phyloP scores from a whole-genome alignment of 176 grass and related monocot genomes.

The Chrysopogon serrulatus region DNA sequence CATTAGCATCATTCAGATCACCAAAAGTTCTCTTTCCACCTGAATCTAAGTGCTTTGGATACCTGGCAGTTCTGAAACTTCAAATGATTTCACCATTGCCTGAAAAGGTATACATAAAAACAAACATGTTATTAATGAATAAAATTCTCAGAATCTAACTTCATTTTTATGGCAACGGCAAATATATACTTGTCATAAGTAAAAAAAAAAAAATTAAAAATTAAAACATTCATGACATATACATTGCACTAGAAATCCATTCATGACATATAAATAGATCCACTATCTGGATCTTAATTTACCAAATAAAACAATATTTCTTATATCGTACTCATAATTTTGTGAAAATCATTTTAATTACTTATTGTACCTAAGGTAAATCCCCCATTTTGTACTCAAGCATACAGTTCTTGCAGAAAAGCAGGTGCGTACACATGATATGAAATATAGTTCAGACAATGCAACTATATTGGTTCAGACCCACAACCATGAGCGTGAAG shows the following conservation, averaged over 20 bases:
- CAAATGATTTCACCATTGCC: constrained; percentile 99
- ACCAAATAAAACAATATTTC: neutral
- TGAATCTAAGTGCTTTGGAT: constrained; percentile 14
- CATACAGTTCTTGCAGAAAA: neutral
- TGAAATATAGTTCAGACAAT: neutral
- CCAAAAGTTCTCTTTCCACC: neutral
- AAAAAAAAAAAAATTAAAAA: no score
- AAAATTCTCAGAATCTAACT: neutral
- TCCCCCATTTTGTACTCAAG: neutral
- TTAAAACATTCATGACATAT: no score
- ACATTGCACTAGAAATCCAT: neutral
- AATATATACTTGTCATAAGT: neutral
- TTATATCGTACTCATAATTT: neutral
- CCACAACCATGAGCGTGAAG: neutral
- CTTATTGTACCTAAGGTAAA: neutral
- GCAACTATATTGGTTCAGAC: constrained; percentile 2
- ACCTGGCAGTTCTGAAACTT: constrained; percentile 93
- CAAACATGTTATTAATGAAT: constrained; percentile 19
- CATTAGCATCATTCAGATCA: neutral
- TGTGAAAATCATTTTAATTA: neutral
- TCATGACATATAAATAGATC: neutral
- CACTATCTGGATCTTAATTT: neutral
- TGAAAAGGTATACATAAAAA: constrained; percentile 42
- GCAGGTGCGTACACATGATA: neutral
- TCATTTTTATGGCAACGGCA: neutral